Conservation (phyloP, 345 rosid species). For the Euphorbia tirucalli region DNA sequence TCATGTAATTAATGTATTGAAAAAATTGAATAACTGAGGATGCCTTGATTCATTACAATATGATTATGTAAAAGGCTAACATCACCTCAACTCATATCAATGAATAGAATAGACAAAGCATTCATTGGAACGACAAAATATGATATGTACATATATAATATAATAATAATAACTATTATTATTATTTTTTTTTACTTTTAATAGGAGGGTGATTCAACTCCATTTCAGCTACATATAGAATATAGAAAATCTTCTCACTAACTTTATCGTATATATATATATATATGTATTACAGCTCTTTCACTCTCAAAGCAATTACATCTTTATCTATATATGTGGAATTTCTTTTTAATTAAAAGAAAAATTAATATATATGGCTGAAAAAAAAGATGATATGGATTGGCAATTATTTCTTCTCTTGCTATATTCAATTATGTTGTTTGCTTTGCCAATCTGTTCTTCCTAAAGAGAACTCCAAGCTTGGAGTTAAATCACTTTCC, state of each 20-base stretch:
- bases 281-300: background rate
- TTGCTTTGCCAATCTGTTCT: conserved; percentile 32
- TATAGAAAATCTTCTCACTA: background rate
- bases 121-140: conserved; percentile 5
- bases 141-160: background rate
- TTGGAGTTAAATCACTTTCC: conserved; percentile 36
- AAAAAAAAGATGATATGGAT: background rate
- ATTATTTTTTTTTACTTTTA: background rate
- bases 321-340: conserved; percentile 1
- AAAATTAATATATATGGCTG: background rate
- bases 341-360: background rate
- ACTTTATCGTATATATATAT: background rate
- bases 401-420: background rate
- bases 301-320: background rate
- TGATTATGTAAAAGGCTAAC: background rate
- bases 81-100: background rate
- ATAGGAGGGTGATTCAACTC: background rate
- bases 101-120: conserved; percentile 4
- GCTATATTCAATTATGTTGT: conserved; percentile 17
- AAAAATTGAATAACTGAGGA: too few species aligned
- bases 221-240: background rate
- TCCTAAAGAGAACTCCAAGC: conserved; percentile 50
- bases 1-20: too few species aligned
- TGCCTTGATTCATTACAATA: too few species aligned
- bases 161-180: too few species aligned